Percentiles rank a stretch among this genome's conserved stretches.
phyloP scores from a whole-genome alignment of 495 filamentous ascomycete species.

The Hypoxylon intermedium region DNA sequence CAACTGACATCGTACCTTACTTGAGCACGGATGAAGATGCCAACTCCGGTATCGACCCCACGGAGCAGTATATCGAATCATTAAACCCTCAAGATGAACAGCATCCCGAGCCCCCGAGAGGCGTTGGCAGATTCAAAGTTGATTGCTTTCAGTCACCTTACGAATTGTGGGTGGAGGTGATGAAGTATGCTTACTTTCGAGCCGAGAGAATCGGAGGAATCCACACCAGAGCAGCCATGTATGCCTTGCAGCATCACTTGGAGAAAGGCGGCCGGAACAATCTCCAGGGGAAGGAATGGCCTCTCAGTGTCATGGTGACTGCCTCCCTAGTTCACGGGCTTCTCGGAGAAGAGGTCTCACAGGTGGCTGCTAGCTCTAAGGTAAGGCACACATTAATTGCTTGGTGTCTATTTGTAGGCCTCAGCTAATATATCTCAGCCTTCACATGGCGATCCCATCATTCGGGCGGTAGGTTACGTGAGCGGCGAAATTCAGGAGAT shows the following conservation, averaged over 20 bases:
- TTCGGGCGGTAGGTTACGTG: constrained; percentile 7
- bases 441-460: background rate
- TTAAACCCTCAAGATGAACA: background rate
- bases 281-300: background rate
- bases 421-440: background rate
- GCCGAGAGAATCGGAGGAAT: background rate
- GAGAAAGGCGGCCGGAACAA: background rate
- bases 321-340: background rate
- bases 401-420: background rate
- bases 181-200: background rate
- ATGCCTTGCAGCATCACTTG: background rate
- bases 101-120: background rate
- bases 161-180: constrained; percentile 6
- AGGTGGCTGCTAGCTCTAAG: background rate
- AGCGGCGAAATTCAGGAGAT: background rate
- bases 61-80: background rate
- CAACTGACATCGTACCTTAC: constrained; percentile 1
- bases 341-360: background rate
- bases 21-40: background rate
- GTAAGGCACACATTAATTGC: background rate
- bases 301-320: background rate
- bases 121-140: background rate
- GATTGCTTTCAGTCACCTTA: background rate
- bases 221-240: background rate
- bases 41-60: background rate